A percentile compares a stretch with the other conserved stretches of the same genome.
Conservation (phyloP, 2,329 filamentous ascomycete species). For the Pestalotiopsis sp. region DNA sequence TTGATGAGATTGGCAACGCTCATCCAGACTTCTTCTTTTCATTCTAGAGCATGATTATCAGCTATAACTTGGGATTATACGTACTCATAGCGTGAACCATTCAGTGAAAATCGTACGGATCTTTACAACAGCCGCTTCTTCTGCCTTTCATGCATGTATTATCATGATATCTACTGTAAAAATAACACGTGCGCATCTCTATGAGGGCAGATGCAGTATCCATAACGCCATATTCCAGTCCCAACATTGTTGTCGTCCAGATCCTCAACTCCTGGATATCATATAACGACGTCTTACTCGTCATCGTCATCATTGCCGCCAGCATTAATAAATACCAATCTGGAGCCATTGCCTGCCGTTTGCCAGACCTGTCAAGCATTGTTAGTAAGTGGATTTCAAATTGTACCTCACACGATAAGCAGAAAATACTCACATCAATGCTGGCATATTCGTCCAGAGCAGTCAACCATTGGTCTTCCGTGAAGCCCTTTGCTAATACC, state of each 20-base stretch:
- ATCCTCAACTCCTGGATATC: not conserved
- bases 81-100: not conserved
- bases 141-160: not conserved
- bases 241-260: slow-evolving; percentile 3
- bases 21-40: slow-evolving; percentile 18
- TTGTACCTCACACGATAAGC: not conserved
- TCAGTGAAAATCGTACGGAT: not conserved
- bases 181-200: slow-evolving; percentile 1
- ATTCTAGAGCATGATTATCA: not conserved
- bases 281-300: slow-evolving; percentile 31
- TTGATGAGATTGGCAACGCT: slow-evolving; percentile 16
- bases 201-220: not conserved
- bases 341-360: slow-evolving; percentile 70
- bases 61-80: not conserved
- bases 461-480: slow-evolving; percentile 85
- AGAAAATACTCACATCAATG: slow-evolving; percentile 76
- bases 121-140: not conserved
- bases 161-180: not conserved
- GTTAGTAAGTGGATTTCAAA: slow-evolving; percentile 37
- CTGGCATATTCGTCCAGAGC: slow-evolving; percentile 88
- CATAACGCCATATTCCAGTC: slow-evolving; percentile 10
- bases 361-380: slow-evolving; percentile 68
- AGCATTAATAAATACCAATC: slow-evolving; percentile 71
- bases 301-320: slow-evolving; percentile 56
- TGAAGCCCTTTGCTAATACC: slow-evolving; percentile 95